A percentile compares a stretch with the other conserved stretches of the same genome.
Conservation (phyloP, 768 basidiomycete species). For the Cystobasidium onofrii region DNA sequence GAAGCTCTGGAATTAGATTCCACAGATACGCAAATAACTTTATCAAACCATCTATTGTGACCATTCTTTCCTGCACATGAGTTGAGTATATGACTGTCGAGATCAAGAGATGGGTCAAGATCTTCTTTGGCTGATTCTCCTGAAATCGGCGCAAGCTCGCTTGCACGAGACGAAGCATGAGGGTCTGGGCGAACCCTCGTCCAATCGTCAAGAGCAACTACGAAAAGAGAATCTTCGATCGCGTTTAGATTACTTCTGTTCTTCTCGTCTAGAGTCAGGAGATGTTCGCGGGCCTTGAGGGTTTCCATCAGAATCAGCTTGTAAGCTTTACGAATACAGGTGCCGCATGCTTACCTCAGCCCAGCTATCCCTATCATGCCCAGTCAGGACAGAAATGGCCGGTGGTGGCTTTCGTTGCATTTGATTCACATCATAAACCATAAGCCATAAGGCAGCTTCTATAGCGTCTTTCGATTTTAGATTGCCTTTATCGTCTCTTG, state of each 20-base stretch:
- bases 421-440: constrained; percentile 56
- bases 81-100: constrained; percentile 69
- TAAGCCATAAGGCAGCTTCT: constrained; percentile 50
- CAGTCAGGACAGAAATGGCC: constrained; percentile 63
- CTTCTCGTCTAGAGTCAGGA: constrained; percentile 59
- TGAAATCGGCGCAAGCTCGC: constrained; percentile 1
- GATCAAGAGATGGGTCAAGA: constrained; percentile 43
- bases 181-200: constrained; percentile 48
- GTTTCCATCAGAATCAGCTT: not conserved
- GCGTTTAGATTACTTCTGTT: constrained; percentile 59
- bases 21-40: constrained; percentile 69
- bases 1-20: constrained; percentile 78
- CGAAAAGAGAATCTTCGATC: constrained; percentile 68
- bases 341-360: constrained; percentile 53
- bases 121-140: constrained; percentile 4
- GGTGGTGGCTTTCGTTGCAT: constrained; percentile 46
- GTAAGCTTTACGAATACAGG: not conserved
- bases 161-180: constrained; percentile 38
- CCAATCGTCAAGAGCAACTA: constrained; percentile 70
- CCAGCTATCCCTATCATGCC: constrained; percentile 77
- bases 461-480: constrained; percentile 53
- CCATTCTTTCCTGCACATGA: constrained; percentile 58
- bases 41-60: constrained; percentile 84
- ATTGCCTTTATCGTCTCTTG: constrained; percentile 52
- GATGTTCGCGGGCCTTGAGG: constrained; percentile 60